Conservation (phyloP, 192 early-diverging fungal genomes). For the Irineochytrium annulatum region DNA sequence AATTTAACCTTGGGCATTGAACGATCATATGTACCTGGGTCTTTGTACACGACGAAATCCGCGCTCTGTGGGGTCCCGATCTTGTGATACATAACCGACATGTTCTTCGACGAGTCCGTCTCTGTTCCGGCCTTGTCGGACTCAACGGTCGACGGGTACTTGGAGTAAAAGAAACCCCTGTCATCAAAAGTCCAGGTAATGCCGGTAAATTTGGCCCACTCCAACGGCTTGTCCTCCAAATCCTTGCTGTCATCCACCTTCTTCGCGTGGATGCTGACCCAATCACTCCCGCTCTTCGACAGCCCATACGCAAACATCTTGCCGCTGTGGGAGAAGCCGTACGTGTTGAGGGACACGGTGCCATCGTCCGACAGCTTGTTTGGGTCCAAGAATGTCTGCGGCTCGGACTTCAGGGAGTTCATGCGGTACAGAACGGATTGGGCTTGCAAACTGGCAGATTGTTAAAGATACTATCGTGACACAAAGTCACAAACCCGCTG, state of each 20-base stretch:
- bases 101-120: constrained; percentile 46
- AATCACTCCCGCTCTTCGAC: constrained; percentile 55
- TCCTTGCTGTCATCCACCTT: constrained; percentile 29
- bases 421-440: constrained; percentile 59
- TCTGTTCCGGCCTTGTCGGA: constrained; percentile 53
- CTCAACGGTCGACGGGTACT: constrained; percentile 37
- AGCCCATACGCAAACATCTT: constrained; percentile 55
- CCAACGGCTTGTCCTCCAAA: constrained; percentile 34
- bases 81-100: constrained; percentile 34
- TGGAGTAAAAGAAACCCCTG: constrained; percentile 64
- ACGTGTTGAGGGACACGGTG: constrained; percentile 45
- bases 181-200: constrained; percentile 65
- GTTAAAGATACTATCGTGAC: background rate
- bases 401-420: constrained; percentile 35
- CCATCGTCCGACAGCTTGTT: constrained; percentile 58
- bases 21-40: no score
- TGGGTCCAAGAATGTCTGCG: constrained; percentile 49
- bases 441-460: constrained; percentile 38
- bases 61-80: constrained; percentile 55
- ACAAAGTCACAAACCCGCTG: constrained; percentile 37
- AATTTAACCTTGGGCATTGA: no score
- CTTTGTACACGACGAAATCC: constrained; percentile 55
- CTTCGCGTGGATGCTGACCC: constrained; percentile 56
- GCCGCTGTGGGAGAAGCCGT: constrained; percentile 54
- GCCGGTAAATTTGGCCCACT: constrained; percentile 58